Conservation (phyloP, 2,329 filamentous ascomycete genomes). For the Aspergillus quadricinctus region DNA sequence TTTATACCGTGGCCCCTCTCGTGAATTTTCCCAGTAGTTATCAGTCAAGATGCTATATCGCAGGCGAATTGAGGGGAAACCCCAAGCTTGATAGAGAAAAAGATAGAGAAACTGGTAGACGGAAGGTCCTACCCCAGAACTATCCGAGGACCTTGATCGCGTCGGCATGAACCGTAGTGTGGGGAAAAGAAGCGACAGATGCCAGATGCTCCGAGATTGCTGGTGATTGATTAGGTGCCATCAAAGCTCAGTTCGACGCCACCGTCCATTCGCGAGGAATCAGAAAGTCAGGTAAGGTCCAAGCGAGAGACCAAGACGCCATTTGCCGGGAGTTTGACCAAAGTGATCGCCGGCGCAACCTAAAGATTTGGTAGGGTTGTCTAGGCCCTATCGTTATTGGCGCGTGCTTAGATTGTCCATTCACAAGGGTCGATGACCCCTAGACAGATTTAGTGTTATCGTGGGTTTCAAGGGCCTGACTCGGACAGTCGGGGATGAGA, state of each 20-base stretch:
- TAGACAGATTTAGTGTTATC: background rate
- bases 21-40: background rate
- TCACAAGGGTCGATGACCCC: background rate
- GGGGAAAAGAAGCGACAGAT: conserved; percentile 1
- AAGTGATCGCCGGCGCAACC: background rate
- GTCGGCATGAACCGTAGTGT: background rate
- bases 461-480: background rate
- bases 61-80: background rate
- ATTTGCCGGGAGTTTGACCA: background rate
- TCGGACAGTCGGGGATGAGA: background rate
- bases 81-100: background rate
- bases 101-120: background rate
- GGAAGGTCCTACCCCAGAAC: conserved; percentile 2
- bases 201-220: background rate
- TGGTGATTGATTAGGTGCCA: background rate
- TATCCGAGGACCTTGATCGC: background rate
- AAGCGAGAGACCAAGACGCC: conserved; percentile 5
- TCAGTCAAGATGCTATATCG: background rate
- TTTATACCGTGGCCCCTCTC: conserved; percentile 2
- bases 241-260: background rate
- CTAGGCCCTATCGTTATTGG: background rate
- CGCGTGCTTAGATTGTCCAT: background rate
- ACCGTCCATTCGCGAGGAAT: background rate
- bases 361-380: background rate
- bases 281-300: conserved; percentile 10